These are phyloP conservation scores for Glycine latifolia DNA, from an alignment of 306 rosid genomes.

Conservation along the genomic window DNA sequence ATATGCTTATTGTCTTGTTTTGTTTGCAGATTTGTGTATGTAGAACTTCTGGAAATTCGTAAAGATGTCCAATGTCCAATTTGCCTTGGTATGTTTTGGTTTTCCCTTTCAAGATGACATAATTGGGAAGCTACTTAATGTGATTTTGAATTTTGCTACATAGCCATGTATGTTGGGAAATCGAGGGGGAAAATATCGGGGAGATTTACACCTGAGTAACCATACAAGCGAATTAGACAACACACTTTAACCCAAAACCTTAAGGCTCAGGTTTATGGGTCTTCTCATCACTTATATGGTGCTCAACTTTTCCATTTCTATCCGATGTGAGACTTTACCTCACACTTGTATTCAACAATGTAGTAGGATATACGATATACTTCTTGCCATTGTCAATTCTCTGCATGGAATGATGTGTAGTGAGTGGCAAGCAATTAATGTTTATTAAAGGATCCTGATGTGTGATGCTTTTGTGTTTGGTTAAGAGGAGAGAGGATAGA, in stretches of 20 bases:
- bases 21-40: conserved; percentile 67
- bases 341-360: too few relatives aligned
- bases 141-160: conserved; percentile 35
- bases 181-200: too few relatives aligned
- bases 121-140: conserved; percentile 22
- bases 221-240: too few relatives aligned
- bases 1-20: conserved; percentile 43
- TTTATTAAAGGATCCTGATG: conserved; percentile 22
- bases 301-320: too few relatives aligned
- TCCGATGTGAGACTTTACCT: too few relatives aligned
- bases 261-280: too few relatives aligned
- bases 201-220: too few relatives aligned
- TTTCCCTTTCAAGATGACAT: conserved; percentile 40
- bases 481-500: neutral
- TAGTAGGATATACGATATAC: neutral
- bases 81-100: conserved; percentile 79
- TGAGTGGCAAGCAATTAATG: conserved; percentile 11
- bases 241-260: too few relatives aligned
- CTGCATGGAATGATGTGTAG: neutral
- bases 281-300: too few relatives aligned
- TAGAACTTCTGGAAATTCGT: conserved; percentile 71
- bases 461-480: conserved; percentile 8
- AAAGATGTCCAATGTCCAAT: conserved; percentile 97
- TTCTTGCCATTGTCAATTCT: conserved; percentile 26
- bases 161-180: too few relatives aligned